A percentile compares a stretch with the other conserved stretches of the same genome.
Evolutionary conservation across 2,329 filamentous ascomycete species (phyloP).

Genomic region (Talaromyces sp.): DNA sequence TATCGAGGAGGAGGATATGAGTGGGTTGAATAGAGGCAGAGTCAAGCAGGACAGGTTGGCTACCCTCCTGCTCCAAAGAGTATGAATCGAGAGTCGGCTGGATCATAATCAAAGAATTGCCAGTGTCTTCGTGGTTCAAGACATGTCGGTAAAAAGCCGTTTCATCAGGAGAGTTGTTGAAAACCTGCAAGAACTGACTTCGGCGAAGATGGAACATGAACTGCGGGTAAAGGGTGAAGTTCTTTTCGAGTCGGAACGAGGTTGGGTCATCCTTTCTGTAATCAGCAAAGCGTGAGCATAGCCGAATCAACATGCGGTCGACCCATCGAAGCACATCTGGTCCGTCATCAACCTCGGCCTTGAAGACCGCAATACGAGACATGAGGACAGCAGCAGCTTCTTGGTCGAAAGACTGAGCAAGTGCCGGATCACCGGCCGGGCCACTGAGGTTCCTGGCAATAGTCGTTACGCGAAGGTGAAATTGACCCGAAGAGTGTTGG

Average conservation of each 20-base stretch:
- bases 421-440: constrained; percentile 87
- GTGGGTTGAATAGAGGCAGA: constrained; percentile 94
- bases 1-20: constrained; percentile 90
- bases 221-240: constrained; percentile 97
- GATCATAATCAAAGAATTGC: constrained; percentile 97
- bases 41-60: constrained; percentile 89
- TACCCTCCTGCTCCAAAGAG: constrained; percentile 91
- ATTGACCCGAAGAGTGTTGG: constrained; percentile 93
- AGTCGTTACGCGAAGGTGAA: constrained; percentile 92
- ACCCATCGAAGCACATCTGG: constrained; percentile 99
- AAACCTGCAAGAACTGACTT: constrained; percentile 96
- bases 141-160: constrained; percentile 99
- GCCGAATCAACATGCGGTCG: constrained; percentile 93
- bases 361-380: constrained; percentile 99
- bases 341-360: constrained; percentile 95
- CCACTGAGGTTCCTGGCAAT: constrained; percentile 88
- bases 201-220: constrained; percentile 99
- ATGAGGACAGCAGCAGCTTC: constrained; percentile 96
- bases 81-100: constrained; percentile 97
- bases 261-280: constrained; percentile 98
- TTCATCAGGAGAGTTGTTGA: constrained; percentile 99
- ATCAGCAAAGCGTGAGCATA: constrained; percentile 95
- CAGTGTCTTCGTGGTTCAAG: constrained; percentile 93
- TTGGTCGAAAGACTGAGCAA: constrained; percentile 96
- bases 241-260: constrained; percentile 95